phyloP scores from a whole-genome alignment of 1,139 yeast species.

The Saccharomyces hybrid region DNA sequence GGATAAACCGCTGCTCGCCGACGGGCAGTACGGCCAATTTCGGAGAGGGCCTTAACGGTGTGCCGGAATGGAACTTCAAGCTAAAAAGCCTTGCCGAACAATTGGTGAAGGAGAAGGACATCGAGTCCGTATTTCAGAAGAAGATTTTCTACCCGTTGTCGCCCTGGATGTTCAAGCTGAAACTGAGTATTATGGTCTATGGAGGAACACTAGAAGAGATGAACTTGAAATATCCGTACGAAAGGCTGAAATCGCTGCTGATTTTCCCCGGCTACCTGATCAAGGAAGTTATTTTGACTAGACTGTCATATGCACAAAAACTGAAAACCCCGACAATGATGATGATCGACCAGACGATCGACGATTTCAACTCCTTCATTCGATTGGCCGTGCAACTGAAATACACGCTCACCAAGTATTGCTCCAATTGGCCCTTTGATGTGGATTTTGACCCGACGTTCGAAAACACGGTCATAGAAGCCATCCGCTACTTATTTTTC shows the following conservation, averaged over 20 bases:
- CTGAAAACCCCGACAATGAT: conserved; percentile 79
- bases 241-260: conserved; percentile 50
- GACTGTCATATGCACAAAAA: conserved; percentile 69
- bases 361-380: conserved; percentile 70
- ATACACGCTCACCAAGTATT: conserved; percentile 61
- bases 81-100: conserved; percentile 68
- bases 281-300: conserved; percentile 65
- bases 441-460: conserved; percentile 60
- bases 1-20: conserved; percentile 38
- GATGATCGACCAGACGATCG: conserved; percentile 90
- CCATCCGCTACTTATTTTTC: conserved; percentile 63
- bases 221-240: conserved; percentile 70
- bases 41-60: conserved; percentile 38
- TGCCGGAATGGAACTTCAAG: conserved; percentile 26
- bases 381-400: conserved; percentile 68
- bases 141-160: conserved; percentile 31
- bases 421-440: conserved; percentile 67
- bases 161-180: conserved; percentile 60
- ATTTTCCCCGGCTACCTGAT: conserved; percentile 75
- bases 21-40: conserved; percentile 60
- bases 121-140: conserved; percentile 57
- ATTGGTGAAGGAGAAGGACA: conserved; percentile 74
- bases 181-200: conserved; percentile 57
- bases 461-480: conserved; percentile 62
- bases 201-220: conserved; percentile 57